Percentiles rank a stretch among this genome's conserved stretches.
Conservation (phyloP, 2,329 filamentous ascomycete species). For the Alternaria solani region DNA sequence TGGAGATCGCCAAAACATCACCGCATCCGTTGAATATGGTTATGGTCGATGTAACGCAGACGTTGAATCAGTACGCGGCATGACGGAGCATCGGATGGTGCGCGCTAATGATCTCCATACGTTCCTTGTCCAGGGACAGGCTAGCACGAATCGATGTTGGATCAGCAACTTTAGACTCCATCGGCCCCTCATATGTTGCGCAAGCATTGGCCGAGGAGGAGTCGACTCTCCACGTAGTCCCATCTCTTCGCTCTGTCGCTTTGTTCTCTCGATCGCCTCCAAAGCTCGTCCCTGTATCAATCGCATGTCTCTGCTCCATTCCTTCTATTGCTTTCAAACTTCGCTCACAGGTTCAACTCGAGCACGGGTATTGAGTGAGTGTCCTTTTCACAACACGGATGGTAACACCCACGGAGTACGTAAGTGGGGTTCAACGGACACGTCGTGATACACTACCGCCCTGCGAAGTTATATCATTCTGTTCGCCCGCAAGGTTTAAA, state of each 20-base stretch:
- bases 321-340: background rate
- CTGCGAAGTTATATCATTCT: background rate
- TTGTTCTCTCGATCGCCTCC: background rate
- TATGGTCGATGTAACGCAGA: slow-evolving; percentile 8
- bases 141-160: background rate
- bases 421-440: background rate
- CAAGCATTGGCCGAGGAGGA: background rate
- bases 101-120: background rate
- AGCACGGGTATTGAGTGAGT: background rate
- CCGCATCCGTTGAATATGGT: background rate
- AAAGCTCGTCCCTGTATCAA: background rate
- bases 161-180: background rate
- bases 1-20: background rate
- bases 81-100: background rate
- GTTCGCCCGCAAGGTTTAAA: background rate
- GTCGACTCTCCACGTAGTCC: background rate
- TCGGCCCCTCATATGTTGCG: background rate
- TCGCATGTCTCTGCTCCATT: background rate
- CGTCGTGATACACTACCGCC: background rate
- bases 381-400: background rate
- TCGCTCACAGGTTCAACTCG: background rate
- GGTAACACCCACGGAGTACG: background rate
- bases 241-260: background rate
- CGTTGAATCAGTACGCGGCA: background rate
- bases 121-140: background rate